Conservation (phyloP, 495 filamentous ascomycete species). For the Penicillium ucsense region DNA sequence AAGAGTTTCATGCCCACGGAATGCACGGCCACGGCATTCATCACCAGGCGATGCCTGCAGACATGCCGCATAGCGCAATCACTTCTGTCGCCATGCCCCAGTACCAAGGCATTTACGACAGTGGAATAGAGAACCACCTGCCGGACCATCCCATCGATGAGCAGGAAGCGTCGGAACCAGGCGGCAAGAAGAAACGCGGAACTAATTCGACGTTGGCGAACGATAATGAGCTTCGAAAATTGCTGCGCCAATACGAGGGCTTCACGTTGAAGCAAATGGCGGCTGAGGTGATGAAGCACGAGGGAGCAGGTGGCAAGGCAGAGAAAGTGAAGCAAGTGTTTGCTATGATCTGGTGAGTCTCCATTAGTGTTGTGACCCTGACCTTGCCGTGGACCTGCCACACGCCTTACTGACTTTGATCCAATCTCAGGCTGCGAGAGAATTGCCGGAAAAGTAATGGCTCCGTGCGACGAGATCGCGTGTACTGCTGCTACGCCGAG, state of each 20-base stretch:
- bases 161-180: conserved; percentile 53
- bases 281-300: conserved; percentile 60
- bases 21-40: conserved; percentile 38
- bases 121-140: conserved; percentile 57
- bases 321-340: conserved; percentile 96
- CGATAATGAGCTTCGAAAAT: conserved; percentile 81
- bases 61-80: conserved; percentile 20
- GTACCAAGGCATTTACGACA: conserved; percentile 50
- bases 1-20: conserved; percentile 39
- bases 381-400: too few relatives aligned
- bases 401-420: background rate
- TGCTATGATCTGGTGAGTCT: conserved; percentile 84
- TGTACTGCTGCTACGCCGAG: conserved; percentile 87
- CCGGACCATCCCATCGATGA: conserved; percentile 53
- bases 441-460: conserved; percentile 71
- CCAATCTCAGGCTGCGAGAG: conserved; percentile 58
- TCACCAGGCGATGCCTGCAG: conserved; percentile 30
- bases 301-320: conserved; percentile 62
- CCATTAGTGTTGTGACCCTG: too few relatives aligned
- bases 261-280: conserved; percentile 76
- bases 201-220: conserved; percentile 71
- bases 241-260: conserved; percentile 66
- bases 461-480: conserved; percentile 82
- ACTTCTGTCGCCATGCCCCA: conserved; percentile 37
- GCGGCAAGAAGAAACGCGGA: conserved; percentile 53